Evolutionary conservation across 805 yeast species (phyloP).

Genomic region (Saturnispora sekii): DNA sequence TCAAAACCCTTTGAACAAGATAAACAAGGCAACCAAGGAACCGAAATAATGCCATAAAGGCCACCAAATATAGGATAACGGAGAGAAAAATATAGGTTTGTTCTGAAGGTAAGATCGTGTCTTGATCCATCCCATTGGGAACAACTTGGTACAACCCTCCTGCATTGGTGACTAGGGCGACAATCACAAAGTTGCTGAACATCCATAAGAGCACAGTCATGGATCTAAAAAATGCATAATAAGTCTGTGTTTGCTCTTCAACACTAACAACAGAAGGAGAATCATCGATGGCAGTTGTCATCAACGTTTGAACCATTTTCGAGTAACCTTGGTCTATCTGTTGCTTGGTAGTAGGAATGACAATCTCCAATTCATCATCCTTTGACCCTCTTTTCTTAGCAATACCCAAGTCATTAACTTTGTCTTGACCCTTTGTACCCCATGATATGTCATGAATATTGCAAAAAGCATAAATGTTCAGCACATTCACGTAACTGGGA

Average conservation of each 20-base stretch:
- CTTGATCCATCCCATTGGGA: slow-evolving; percentile 17
- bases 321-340: slow-evolving; percentile 73
- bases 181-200: slow-evolving; percentile 70
- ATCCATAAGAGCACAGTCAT: slow-evolving; percentile 86
- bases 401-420: slow-evolving; percentile 68
- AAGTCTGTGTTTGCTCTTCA: slow-evolving; percentile 55
- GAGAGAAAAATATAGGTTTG: slow-evolving; percentile 64
- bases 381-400: slow-evolving; percentile 50
- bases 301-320: slow-evolving; percentile 51
- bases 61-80: slow-evolving; percentile 87
- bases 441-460: slow-evolving; percentile 94
- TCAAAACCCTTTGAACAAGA: slow-evolving; percentile 28
- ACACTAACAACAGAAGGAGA: slow-evolving; percentile 16
- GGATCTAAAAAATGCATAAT: slow-evolving; percentile 86
- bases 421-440: slow-evolving; percentile 89
- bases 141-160: slow-evolving; percentile 57
- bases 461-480: slow-evolving; percentile 92
- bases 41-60: slow-evolving; percentile 77
- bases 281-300: slow-evolving; percentile 24
- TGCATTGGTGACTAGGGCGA: slow-evolving; percentile 74
- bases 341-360: slow-evolving; percentile 62
- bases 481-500: slow-evolving; percentile 84
- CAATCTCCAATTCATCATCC: slow-evolving; percentile 58
- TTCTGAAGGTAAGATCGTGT: slow-evolving; percentile 24
- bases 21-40: slow-evolving; percentile 66